phyloP scores from a whole-genome alignment of 768 basidiomycete species.

The Leccinum boreale region DNA sequence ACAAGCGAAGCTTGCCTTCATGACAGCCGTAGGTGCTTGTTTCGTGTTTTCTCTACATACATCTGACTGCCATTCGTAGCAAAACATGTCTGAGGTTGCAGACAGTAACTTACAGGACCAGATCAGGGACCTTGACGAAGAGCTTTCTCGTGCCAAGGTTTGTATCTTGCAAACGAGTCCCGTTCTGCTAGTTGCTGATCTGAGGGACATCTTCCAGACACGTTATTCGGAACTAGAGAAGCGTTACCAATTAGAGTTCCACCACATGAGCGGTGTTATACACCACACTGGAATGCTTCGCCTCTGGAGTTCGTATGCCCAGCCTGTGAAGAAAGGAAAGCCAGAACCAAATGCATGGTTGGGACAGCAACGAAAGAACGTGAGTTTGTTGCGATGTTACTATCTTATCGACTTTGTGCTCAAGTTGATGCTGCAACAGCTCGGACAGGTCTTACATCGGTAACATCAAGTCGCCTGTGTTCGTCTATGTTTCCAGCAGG shows the following conservation, averaged over 20 bases:
- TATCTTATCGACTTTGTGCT: not conserved
- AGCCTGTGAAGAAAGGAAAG: constrained; percentile 40
- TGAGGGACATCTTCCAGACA: constrained; percentile 33
- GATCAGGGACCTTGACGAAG: constrained; percentile 63
- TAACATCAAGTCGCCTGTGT: constrained; percentile 2
- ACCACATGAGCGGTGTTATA: constrained; percentile 74
- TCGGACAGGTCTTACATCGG: constrained; percentile 29
- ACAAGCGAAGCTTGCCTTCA: constrained; percentile 53
- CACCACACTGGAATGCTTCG: constrained; percentile 67
- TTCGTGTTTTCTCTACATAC: not conserved
- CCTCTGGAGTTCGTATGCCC: constrained; percentile 57
- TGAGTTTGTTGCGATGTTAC: constrained; percentile 10
- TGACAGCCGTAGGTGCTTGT: constrained; percentile 40
- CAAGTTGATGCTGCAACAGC: constrained; percentile 12
- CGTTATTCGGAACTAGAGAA: constrained; percentile 51
- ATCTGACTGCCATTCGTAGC: constrained; percentile 9
- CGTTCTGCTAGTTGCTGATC: not conserved
- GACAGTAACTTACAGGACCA: constrained; percentile 63
- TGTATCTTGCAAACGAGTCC: not conserved
- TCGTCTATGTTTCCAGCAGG: not conserved
- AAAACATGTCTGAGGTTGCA: constrained; percentile 69
- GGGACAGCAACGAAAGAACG: constrained; percentile 57
- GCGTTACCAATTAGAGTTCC: constrained; percentile 73
- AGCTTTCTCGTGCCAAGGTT: constrained; percentile 58
- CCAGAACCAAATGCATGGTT: constrained; percentile 67